Base-by-base conservation (phyloP, 805 yeast genomes). In the Myxozyma udenii region DNA sequence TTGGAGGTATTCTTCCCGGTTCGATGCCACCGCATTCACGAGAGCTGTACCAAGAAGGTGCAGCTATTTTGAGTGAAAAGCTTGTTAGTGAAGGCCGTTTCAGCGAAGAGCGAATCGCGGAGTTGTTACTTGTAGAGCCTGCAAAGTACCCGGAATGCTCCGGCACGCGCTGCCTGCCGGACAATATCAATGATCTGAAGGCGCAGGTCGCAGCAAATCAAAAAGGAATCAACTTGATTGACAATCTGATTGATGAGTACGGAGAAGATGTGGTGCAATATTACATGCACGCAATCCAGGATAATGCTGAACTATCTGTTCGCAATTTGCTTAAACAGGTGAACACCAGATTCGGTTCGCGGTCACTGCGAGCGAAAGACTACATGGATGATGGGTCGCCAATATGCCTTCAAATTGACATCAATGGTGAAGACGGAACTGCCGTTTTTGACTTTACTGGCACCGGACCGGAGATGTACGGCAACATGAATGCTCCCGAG, bases 1-100 rank as follows among this genome's bases (percentile, higher is more conserved):
- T 91, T 64, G 97, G 98, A 16, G 95, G 95, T 12, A 79, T 84
- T 51, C 70, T 87, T 32, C 95, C 97, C 0, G 97, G 97, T 0
- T 85, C 95, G 0, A 88, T 90, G 89, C 96, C 97, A 14, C 95
- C 96, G 7, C 82, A 85, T 64, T 87, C 96, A 1, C 87, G 83
- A 62, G 81, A 82, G 53, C 70, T 91, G 37, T 84, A 81, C 74
- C 90, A 90, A 64, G 97, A 90, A 69, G 98, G 97, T 41, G 96
- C 96, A 1, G 80, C 87, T 2, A 88, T 91, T 32, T 78, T 80
- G 62, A 83, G 93, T 1, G 90, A 84, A 65, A 74, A 85, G 53
- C 74, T 91, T 14, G 91, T 89, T 5, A 69, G 75, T 28, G 72
- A 78, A 48, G 95, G 95, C 2, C 72, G 71, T 40, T 90, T 90